Evolutionary conservation across 2,329 filamentous ascomycete genomes (phyloP), one percentile per base, ranked within the genome.

Genomic region (Hysterium pulicare): DNA sequence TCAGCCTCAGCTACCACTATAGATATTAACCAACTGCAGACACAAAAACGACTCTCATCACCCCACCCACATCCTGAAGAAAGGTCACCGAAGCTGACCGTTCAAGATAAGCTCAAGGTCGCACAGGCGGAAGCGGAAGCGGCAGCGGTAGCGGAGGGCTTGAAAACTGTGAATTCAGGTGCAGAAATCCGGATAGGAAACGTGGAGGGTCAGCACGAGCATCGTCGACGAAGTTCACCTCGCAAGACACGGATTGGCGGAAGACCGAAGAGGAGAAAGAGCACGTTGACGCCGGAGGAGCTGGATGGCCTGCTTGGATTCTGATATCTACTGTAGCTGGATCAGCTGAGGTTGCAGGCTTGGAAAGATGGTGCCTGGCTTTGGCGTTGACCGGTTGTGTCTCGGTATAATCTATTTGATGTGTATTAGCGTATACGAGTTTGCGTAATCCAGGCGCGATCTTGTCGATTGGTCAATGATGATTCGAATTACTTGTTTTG

Each of bases 241-340:
- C 81, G 28, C 57, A 57, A 66, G 61, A 71, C 79, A 72, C 56
- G 71, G 66, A 62, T 76, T 69, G 60, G 73, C 64, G 55, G 81
- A 61, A 63, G 83, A 71, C 70, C 80, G 2, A 83, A 77, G 46
- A 72, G 85, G 58, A 75, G 86, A 58, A 77, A 87, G 61, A 89
- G 84, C 57, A 90, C 86, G 16, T 69, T 91, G 23, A 89, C 79
- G 55, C 82, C 84, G 3, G 84, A 84, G 73, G 87, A 91, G 66
- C 67, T 90, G 58, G 78, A 86, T 67, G 61, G 56, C 23, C 50
- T 69, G 31, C 45, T 69, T 37, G 56, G 61, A 6, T 53, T 60
- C 40, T 61, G 55, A 46, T 48, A 49, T n/a, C n/a, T n/a, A n/a
- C n/a, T n/a, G 46, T 38, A 38, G 21, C 11, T 21, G 15, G 22